A percentile compares a stretch with the other conserved stretches of the same genome.
These are phyloP conservation scores for Candida oleophila DNA, from an alignment of 805 yeast genomes.

Conservation along the genomic window DNA sequence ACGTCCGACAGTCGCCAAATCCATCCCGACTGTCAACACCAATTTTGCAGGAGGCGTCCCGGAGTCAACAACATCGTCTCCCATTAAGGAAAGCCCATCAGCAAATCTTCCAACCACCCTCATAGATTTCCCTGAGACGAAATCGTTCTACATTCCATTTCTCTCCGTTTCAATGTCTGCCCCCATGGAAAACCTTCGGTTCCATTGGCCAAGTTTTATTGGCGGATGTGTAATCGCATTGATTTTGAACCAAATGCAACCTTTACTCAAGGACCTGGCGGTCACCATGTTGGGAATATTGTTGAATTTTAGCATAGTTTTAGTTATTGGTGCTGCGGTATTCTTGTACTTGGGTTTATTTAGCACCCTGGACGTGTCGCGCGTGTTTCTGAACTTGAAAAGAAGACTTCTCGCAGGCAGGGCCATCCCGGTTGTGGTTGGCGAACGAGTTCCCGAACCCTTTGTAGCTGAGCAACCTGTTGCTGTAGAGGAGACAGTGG, in stretches of 20 bases:
- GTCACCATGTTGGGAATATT: conserved; percentile 16
- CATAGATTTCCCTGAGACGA: background rate
- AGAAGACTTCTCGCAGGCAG: background rate
- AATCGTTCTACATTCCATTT: background rate
- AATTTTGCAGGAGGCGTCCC: background rate
- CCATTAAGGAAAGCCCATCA: background rate
- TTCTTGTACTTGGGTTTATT: conserved; percentile 32
- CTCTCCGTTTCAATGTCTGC: conserved; percentile 2
- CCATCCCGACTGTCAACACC: background rate
- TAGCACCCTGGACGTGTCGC: background rate
- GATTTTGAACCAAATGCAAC: conserved; percentile 19
- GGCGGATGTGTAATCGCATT: conserved; percentile 25
- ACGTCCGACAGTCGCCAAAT: background rate
- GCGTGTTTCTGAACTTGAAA: background rate
- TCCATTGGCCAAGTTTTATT: conserved; percentile 28
- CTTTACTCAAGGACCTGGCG: conserved; percentile 20
- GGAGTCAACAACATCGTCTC: background rate
- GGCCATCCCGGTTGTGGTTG: background rate
- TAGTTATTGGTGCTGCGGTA: conserved; percentile 18
- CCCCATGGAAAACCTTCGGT: conserved; percentile 4
- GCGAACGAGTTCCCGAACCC: background rate
- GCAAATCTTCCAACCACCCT: conserved; percentile 1
- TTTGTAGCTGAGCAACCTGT: no score
- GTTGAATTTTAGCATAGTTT: conserved; percentile 25
- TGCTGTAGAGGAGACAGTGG: no score